phyloP scores from a whole-genome alignment of 2,329 filamentous ascomycete species.

The Ophiostoma sp. region DNA sequence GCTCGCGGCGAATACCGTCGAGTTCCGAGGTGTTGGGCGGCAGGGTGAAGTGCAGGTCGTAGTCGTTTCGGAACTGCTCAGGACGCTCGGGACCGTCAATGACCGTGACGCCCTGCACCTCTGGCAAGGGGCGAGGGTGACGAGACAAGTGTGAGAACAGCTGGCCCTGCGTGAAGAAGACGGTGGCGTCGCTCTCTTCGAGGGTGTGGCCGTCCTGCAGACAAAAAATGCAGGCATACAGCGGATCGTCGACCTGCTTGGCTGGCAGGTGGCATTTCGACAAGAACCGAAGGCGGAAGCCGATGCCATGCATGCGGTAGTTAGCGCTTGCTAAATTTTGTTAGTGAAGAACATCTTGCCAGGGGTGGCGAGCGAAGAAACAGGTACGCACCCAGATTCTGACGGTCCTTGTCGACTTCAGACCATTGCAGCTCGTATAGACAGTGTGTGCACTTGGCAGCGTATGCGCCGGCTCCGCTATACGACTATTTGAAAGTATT shows the following conservation, averaged over 20 bases:
- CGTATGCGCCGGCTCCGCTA: conserved; percentile 40
- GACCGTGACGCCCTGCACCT: conserved; percentile 50
- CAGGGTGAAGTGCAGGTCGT: conserved; percentile 52
- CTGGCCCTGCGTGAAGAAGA: conserved; percentile 55
- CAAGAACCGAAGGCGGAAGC: conserved; percentile 56
- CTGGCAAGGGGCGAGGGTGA: conserved; percentile 55
- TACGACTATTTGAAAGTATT: conserved; percentile 30
- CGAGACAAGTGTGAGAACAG: conserved; percentile 55
- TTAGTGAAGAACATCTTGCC: background rate
- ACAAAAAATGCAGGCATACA: conserved; percentile 59
- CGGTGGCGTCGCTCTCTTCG: conserved; percentile 57
- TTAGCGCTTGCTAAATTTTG: conserved; percentile 46
- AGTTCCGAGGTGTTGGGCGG: conserved; percentile 46
- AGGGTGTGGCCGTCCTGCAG: conserved; percentile 50
- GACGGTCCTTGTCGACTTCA: conserved; percentile 53
- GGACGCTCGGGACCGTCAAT: conserved; percentile 49
- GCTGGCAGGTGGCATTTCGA: conserved; percentile 57
- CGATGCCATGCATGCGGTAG: conserved; percentile 47
- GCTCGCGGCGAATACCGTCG: conserved; percentile 43
- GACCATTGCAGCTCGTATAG: conserved; percentile 56
- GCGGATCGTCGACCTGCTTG: conserved; percentile 51
- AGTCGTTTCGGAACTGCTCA: conserved; percentile 47
- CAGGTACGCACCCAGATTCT: conserved; percentile 46
- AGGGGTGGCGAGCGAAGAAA: background rate
- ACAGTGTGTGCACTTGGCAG: conserved; percentile 56